Conservation (phyloP, 257 asterid species). For the Anisodus tanguticus region DNA sequence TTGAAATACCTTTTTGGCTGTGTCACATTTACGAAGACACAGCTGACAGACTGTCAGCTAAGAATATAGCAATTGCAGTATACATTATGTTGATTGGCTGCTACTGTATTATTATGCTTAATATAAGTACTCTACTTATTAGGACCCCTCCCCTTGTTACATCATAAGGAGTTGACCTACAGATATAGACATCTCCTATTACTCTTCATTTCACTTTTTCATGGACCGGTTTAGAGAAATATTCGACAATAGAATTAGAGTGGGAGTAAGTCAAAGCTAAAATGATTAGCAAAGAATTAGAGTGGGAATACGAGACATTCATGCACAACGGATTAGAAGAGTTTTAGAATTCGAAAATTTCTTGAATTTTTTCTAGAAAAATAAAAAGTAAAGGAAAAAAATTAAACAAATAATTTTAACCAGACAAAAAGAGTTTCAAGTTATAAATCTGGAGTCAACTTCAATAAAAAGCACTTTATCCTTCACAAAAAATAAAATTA, state of each 20-base stretch:
- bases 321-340: background rate
- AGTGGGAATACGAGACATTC: slow-evolving; percentile 37
- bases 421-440: too few relatives aligned
- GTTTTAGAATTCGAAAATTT: background rate
- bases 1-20: background rate
- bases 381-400: background rate
- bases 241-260: background rate
- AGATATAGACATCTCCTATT: slow-evolving; percentile 39
- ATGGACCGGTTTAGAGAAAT: background rate
- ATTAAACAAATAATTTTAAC: background rate
- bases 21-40: slow-evolving; percentile 26
- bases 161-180: slow-evolving; percentile 53
- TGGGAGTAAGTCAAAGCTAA: slow-evolving; percentile 39
- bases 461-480: too few relatives aligned
- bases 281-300: slow-evolving; percentile 52
- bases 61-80: slow-evolving; percentile 27
- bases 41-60: slow-evolving; percentile 26
- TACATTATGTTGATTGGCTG: slow-evolving; percentile 5
- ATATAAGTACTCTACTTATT: background rate
- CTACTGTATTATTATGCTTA: background rate
- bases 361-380: background rate
- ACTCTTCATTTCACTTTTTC: background rate
- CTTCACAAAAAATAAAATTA: too few relatives aligned
- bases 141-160: slow-evolving; percentile 26
- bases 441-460: too few relatives aligned